Evolutionary conservation across 1,284 basidiomycete species (phyloP), one percentile per base, ranked within the genome.

Genomic region (Leccinum griseonigrum): DNA sequence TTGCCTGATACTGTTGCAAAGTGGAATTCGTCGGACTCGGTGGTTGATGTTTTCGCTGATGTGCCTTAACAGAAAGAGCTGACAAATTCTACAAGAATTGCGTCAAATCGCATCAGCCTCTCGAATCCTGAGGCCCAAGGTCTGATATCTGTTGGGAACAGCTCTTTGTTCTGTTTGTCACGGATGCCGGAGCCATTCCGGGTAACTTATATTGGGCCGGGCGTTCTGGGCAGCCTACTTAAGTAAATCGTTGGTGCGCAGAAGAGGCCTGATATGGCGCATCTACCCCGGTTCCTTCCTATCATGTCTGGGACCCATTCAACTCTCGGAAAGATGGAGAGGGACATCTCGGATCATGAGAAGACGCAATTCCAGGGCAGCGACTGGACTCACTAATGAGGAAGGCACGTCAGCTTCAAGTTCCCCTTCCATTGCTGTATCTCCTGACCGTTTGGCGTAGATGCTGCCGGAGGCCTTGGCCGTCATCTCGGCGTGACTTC

Each of bases 401-500:
- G 74, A 76, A 68, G 69, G 75, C 70, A 22, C 8, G 63, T 59
- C 26, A 18, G 2, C n/a, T 48, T 52, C 50, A 29, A 16, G 50
- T 56, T 10, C 11, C n/a, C 18, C 32, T 50, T 51, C n/a, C 14
- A 9, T 29, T 11, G 10, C 16, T 22, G 14, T 32, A 22, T 13
- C 9, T 38, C 13, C 3, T 10, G 22, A 43, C 32, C 22, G 13
- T 40, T 54, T 14, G 31, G 58, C 29, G 84, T 50, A 82, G 81
- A 77, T 60, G 67, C 76, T 5, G 76, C 79, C 16, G 81, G 82
- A 50, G 81, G 81, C 13, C 79, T 83, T 70, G 81, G 82, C 1
- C 77, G 81, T 55, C 81, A 83, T 67, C 70, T 83, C 1, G 81
- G 82, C 4, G 71, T 83, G 6, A 77, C 77, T 58, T 80, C 78